Evolutionary conservation across 2,329 filamentous ascomycete genomes (phyloP), one percentile per base, ranked within the genome.

Genomic region (Diaporthe citri): DNA sequence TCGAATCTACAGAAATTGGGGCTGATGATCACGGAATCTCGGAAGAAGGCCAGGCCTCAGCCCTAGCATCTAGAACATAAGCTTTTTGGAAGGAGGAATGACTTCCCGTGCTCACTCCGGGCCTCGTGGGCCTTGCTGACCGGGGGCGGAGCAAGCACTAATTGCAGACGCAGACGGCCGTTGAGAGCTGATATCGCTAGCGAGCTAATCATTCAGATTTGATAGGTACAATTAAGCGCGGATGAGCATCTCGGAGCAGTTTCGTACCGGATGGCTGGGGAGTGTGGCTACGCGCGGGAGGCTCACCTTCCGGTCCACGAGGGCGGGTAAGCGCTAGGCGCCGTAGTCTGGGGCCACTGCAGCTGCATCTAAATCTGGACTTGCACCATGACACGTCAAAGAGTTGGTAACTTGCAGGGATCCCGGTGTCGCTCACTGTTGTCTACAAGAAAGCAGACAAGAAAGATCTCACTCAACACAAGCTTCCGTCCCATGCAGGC

Each of bases 201-300:
- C 13, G 31, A 51, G 46, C 22, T 25, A 10, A 36, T n/a, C 25
- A 1, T n/a, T 10, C 20, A 20, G n/a, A 22, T n/a, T 6, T 17
- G 28, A 51, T 25, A 67, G 62, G 43, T 36, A 39, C 15, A 36
- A 36, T 17, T 67, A 67, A 39, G 46, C 64, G 64, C 64, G 10
- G 46, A 13, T 28, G 7, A 36, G 22, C 41, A 25, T 20, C 43
- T 13, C 64, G 64, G 64, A 52, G n/a, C 46, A 5, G 22, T 22
- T 28, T 39, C 22, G 8, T 67, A 39, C 64, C 64, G 64, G 46
- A 46, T 39, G 46, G 64, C 64, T 67, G 48, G 46, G 41, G 12
- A 34, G 17, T 25, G 66, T 74, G 72, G 72, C 60, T 73, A 20
- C 20, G 51, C 22, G 52, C 72, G 72, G 72, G 43, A 70, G 51